A percentile compares a stretch with the other conserved stretches of the same genome.
Conservation (phyloP, 306 rosid species). For the Trifolium subterraneum region DNA sequence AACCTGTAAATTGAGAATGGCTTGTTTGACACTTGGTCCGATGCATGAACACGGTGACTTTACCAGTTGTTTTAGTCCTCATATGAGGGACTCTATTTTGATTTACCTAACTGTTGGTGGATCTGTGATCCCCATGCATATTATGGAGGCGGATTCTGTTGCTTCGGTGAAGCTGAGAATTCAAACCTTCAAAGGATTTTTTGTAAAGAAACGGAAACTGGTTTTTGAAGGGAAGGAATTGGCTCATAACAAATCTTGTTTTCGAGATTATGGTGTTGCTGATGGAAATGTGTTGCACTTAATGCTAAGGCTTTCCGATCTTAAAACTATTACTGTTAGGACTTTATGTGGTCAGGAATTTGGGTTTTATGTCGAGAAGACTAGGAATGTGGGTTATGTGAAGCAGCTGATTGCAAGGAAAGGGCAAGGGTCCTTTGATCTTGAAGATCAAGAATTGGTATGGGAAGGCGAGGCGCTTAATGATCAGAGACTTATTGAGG, state of each 20-base stretch:
- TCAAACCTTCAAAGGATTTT: conserved; percentile 64
- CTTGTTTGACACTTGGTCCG: conserved; percentile 61
- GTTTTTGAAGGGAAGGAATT: conserved; percentile 79
- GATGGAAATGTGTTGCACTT: conserved; percentile 72
- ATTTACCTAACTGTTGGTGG: conserved; percentile 67
- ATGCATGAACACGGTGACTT: conserved; percentile 44
- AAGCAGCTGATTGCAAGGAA: conserved; percentile 67
- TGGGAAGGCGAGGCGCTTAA: conserved; percentile 76
- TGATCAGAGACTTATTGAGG: conserved; percentile 75
- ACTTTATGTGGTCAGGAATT: conserved; percentile 70
- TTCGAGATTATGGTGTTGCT: conserved; percentile 73
- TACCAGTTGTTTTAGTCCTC: conserved; percentile 35
- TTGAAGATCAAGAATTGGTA: conserved; percentile 64
- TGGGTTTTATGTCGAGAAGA: conserved; percentile 69
- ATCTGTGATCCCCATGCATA: conserved; percentile 69
- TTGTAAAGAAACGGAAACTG: conserved; percentile 70
- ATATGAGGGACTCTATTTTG: conserved; percentile 51
- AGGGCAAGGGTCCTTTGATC: conserved; percentile 58
- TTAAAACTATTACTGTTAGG: conserved; percentile 70
- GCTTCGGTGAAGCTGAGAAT: conserved; percentile 83
- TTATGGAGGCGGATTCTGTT: conserved; percentile 69
- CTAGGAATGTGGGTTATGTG: conserved; percentile 71
- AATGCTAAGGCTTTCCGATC: conserved; percentile 69
- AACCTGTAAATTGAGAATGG: conserved; percentile 55
- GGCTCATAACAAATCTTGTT: conserved; percentile 62